A percentile compares a stretch with the other conserved stretches of the same genome.
Evolutionary conservation across 495 filamentous ascomycete species (phyloP).

Genomic region (Hyaloscypha bicolor): DNA sequence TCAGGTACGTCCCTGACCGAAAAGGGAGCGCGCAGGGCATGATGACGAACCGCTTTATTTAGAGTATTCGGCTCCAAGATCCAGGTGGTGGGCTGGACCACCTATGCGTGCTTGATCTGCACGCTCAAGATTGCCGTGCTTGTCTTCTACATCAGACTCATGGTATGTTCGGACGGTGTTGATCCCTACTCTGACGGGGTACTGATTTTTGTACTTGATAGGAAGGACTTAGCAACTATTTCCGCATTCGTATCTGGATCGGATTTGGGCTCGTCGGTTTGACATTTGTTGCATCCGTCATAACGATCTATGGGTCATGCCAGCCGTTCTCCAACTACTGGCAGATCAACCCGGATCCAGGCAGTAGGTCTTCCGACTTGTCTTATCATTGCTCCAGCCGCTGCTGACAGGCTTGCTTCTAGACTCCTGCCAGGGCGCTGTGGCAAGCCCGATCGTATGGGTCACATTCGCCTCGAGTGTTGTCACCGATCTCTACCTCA

Average conservation of each 20-base stretch:
- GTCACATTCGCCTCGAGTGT: conserved; percentile 52
- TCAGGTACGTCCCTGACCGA: conserved; percentile 29
- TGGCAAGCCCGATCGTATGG: conserved; percentile 46
- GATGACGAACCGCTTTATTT: conserved; percentile 26
- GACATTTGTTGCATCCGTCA: conserved; percentile 57
- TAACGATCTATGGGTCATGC: conserved; percentile 57
- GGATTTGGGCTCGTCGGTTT: conserved; percentile 52
- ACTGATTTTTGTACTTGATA: conserved; percentile 26
- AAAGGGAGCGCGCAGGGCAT: not conserved
- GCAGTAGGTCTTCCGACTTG: conserved; percentile 40
- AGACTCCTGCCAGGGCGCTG: conserved; percentile 54
- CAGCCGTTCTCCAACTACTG: conserved; percentile 52
- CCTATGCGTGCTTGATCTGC: conserved; percentile 61
- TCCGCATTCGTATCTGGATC: conserved; percentile 50
- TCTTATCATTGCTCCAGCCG: not conserved
- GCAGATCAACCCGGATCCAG: conserved; percentile 59
- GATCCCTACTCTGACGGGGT: not conserved
- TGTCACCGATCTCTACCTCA: conserved; percentile 54
- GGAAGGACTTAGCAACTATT: conserved; percentile 47
- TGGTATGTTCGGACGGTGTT: conserved; percentile 40
- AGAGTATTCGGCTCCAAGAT: conserved; percentile 60
- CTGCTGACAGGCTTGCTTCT: conserved; percentile 3
- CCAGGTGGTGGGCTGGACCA: conserved; percentile 60
- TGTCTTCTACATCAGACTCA: conserved; percentile 62
- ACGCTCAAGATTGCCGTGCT: conserved; percentile 60